Evolutionary conservation across 768 basidiomycete species (phyloP), one percentile per base, ranked within the genome.

Genomic region (Mycena leptocephala): DNA sequence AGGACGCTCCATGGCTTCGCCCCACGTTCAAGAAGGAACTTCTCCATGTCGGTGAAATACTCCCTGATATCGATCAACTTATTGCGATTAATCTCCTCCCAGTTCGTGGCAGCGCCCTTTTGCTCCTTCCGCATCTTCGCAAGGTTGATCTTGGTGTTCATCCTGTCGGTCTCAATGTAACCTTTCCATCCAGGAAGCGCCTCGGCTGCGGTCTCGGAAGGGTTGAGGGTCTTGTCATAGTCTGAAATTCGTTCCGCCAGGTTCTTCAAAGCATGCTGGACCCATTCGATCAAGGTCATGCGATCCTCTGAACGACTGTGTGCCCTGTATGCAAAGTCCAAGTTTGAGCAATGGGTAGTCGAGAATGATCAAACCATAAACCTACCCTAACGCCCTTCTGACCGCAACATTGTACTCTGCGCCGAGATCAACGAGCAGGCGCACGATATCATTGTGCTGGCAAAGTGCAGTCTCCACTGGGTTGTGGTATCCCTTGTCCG

Each of bases 381-480:
- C n/a, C n/a, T n/a, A n/a, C n/a, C n/a, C n/a, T n/a, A n/a, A n/a
- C n/a, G n/a, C n/a, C n/a, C n/a, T n/a, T n/a, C n/a, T n/a, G n/a
- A n/a, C n/a, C n/a, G n/a, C n/a, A n/a, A 84, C 62, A 68, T 88
- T 85, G 70, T 84, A 58, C 1, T 85, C 80, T 11, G 84, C 86
- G 2, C 86, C 87, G 16, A 87, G 78, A 20, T 84, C 80, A 11
- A 86, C 72, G 14, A 89, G 83, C 5, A 89, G 80, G 28, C 85
- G 84, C 7, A 83, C 77, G 13, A 88, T 61, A 37, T 89, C 85
- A 79, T 89, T 86, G 70, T 83, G 80, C 11, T 77, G 67, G 2
- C 67, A 58, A 18, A 88, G 63, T 8, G 87, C 87, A 32, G 82
- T 81, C 76, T 90, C 88, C 5, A 87, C 46, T 2, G 88, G 87